Base-by-base conservation (phyloP, 1,139 yeast species). In the Scheffersomyces cryptocercus region DNA sequence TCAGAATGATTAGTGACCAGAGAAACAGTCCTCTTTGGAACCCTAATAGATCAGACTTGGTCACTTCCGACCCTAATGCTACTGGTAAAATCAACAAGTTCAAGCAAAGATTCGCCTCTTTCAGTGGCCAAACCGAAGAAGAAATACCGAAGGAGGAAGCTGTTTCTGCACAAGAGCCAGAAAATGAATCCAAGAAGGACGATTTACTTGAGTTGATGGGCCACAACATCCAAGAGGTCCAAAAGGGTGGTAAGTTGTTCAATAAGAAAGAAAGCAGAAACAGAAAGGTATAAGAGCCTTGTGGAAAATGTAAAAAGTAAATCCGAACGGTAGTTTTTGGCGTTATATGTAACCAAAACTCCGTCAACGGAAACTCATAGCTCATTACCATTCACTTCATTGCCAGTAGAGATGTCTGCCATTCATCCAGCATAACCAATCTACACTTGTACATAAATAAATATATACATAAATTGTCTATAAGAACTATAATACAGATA, bases 11-110 rank as follows among this genome's bases (percentile, higher is more conserved):
- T 56, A 81, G 83, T 42, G 99, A 93, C 67, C 96, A 88, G 72
- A 81, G 97, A 67, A 88, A 88, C 60, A 83, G 81, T 56, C 80
- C 88, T 29, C 68, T 85, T 41, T 93, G 97, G 97, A 93, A 93
- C 66, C 90, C 93, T 41, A 79, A 87, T 51, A 81, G 91, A 66
- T 80, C 86, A 24, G 95, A 90, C 62, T 73, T 89, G 56, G 79
- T 79, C 45, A 79, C 85, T 34, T 76, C 80, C 32, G 96, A 89
- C 64, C 85, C 88, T 29, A 88, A 83, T 61, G 88, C 95, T 11
- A 85, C 90, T 42, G 97, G 96, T 54, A 85, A 84, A 65, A 72
- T 91, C 62, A 88, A 86, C 64, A 87, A 82, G 68, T 93, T 91
- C 78, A 88, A 84, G 67, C 81, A 84, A 65, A 88, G 81, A 69